These are phyloP conservation scores for Phytophthora foliorum DNA, from an alignment of 352 stramenopile genomes.

Conservation along the genomic window DNA sequence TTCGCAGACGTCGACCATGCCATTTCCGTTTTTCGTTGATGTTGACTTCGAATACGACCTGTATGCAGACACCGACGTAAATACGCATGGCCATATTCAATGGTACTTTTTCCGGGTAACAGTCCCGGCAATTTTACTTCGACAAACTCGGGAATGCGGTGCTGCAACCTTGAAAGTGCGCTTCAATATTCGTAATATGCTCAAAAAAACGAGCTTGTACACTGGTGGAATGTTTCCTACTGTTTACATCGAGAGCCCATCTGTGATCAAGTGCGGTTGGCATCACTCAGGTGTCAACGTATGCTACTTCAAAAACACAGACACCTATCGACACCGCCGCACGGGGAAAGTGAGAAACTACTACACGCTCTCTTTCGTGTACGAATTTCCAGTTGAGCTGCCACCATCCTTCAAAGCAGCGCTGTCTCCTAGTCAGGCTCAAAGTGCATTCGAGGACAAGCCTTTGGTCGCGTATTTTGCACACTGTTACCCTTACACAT, in stretches of 20 bases:
- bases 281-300: conserved; percentile 75
- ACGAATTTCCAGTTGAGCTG: conserved; percentile 50
- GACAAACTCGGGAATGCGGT: conserved; percentile 26
- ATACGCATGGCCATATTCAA: conserved; percentile 85
- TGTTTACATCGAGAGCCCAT: conserved; percentile 58
- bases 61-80: conserved; percentile 77
- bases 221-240: conserved; percentile 90
- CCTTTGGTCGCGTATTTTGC: conserved; percentile 73
- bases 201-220: conserved; percentile 89
- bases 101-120: conserved; percentile 91
- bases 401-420: conserved; percentile 7
- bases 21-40: conserved; percentile 69
- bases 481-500: conserved; percentile 90
- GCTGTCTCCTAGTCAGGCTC: neutral
- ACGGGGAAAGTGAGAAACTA: conserved; percentile 59
- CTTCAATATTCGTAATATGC: conserved; percentile 92
- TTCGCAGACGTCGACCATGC: conserved; percentile 21
- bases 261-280: conserved; percentile 59
- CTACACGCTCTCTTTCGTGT: conserved; percentile 86
- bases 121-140: conserved; percentile 26
- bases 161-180: conserved; percentile 49
- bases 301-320: conserved; percentile 87
- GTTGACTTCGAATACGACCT: conserved; percentile 79
- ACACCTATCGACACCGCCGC: conserved; percentile 69
- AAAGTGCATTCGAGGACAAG: conserved; percentile 25